Percentiles rank a stretch among this genome's conserved stretches.
These are phyloP conservation scores for Coniella lustricola DNA, from an alignment of 2,329 filamentous ascomycete genomes.

Conservation along the genomic window DNA sequence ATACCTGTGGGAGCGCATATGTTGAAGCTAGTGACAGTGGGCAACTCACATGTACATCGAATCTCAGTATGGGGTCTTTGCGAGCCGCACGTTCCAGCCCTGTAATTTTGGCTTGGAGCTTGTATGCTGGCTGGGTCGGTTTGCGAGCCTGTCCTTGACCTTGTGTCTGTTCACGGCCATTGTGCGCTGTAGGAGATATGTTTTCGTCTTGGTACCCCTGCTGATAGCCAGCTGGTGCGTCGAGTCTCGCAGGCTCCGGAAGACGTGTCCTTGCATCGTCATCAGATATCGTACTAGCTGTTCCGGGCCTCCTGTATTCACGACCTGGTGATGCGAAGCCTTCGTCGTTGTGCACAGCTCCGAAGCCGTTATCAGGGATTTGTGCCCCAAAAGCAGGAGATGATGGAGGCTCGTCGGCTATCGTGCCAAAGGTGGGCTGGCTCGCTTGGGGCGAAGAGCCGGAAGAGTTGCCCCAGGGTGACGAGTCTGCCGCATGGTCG, in stretches of 20 bases:
- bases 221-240: conserved; percentile 19
- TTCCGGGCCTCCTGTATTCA: conserved; percentile 38
- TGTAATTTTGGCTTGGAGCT: conserved; percentile 90
- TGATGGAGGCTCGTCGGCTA: conserved; percentile 33
- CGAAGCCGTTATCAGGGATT: conserved; percentile 37
- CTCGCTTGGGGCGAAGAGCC: conserved; percentile 42
- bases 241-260: conserved; percentile 24
- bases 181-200: conserved; percentile 18
- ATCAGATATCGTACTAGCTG: conserved; percentile 39
- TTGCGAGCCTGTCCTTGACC: conserved; percentile 51
- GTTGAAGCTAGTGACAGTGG: background rate
- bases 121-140: conserved; percentile 62
- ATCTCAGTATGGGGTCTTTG: conserved; percentile 90
- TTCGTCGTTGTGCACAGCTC: conserved; percentile 28
- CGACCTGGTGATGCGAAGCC: conserved; percentile 30
- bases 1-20: background rate
- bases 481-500: conserved; percentile 45
- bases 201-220: conserved; percentile 7
- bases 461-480: conserved; percentile 51
- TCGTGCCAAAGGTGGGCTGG: conserved; percentile 34
- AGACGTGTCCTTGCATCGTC: conserved; percentile 31
- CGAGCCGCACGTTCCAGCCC: conserved; percentile 86
- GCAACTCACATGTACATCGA: conserved; percentile 86
- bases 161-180: conserved; percentile 27
- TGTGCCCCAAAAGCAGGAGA: conserved; percentile 33